Conservation (phyloP, 2,329 filamentous ascomycete genomes). For the Pseudovirgaria hyperparasitica region DNA sequence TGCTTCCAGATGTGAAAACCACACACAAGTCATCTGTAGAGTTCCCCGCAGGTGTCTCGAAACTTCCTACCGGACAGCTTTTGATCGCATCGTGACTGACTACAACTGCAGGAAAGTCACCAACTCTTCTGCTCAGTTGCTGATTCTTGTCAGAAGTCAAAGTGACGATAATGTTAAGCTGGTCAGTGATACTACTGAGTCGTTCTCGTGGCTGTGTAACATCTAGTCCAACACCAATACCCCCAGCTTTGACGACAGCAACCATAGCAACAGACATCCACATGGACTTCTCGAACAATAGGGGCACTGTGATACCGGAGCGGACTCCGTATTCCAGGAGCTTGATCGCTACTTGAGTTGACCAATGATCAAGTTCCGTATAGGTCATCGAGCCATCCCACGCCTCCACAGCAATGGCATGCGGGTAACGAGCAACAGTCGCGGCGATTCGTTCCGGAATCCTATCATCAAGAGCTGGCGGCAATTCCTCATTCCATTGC, state of each 20-base stretch:
- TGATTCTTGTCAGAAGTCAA: no score
- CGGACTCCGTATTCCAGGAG: constrained; percentile 9
- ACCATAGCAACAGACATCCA: constrained; percentile 17
- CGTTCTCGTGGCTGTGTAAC: no score
- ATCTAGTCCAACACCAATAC: constrained; percentile 10
- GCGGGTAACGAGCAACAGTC: constrained; percentile 4
- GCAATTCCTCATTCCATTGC: constrained; percentile 7
- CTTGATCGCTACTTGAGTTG: constrained; percentile 8
- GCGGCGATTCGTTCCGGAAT: constrained; percentile 7
- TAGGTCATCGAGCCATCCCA: constrained; percentile 14
- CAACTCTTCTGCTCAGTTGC: no score
- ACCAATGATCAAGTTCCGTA: constrained; percentile 6
- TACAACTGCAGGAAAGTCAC: no score
- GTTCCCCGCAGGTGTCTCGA: constrained; percentile 26
- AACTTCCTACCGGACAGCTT: constrained; percentile 16
- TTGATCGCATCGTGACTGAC: constrained; percentile 29
- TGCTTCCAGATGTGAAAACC: constrained; percentile 8
- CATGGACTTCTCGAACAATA: constrained; percentile 18
- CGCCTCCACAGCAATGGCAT: constrained; percentile 8
- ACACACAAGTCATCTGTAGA: constrained; percentile 34
- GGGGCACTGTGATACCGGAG: constrained; percentile 9
- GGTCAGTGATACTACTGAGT: no score
- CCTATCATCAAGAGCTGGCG: constrained; percentile 5
- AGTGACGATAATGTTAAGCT: no score
- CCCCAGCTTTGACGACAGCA: constrained; percentile 16